phyloP scores from a whole-genome alignment of 179 eudicot species.

The Nepenthes alata region DNA sequence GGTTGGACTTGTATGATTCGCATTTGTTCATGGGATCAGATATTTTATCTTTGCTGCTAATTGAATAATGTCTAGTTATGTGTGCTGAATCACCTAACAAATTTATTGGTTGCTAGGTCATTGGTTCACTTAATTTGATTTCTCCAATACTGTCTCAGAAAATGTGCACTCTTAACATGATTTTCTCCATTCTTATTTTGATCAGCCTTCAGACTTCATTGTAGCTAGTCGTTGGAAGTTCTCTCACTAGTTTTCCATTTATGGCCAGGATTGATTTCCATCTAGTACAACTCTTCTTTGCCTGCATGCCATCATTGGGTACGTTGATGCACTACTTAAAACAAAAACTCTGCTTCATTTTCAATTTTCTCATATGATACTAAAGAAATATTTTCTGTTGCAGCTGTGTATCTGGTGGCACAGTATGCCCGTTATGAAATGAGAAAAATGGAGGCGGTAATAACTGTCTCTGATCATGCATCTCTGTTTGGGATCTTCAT shows the following conservation, averaged over 20 bases:
- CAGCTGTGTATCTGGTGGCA: constrained; percentile 95
- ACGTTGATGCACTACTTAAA: constrained; percentile 10
- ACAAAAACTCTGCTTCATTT: neutral
- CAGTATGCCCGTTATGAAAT: constrained; percentile 71
- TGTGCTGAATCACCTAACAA: no score
- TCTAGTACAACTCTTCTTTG: constrained; percentile 82
- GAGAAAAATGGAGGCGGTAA: constrained; percentile 79
- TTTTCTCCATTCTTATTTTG: no score
- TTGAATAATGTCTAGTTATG: no score
- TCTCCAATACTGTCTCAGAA: no score
- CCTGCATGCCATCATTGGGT: constrained; percentile 82
- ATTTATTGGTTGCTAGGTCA: no score
- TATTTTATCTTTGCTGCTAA: no score
- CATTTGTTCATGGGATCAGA: no score
- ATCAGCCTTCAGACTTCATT: neutral
- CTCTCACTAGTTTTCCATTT: constrained; percentile 12
- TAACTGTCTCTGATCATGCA: constrained; percentile 2
- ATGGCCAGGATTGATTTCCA: constrained; percentile 78
- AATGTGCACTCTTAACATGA: no score
- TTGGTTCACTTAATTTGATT: no score
- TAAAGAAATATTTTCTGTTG: constrained; percentile 18
- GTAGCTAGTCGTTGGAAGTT: constrained; percentile 4
- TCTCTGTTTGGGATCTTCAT: neutral
- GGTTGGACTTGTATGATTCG: no score
- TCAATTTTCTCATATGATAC: constrained; percentile 7